Percentiles rank a stretch among this genome's conserved stretches.
phyloP scores from a whole-genome alignment of 2,329 filamentous ascomycete species.

The Phyllosticta capitalensis region DNA sequence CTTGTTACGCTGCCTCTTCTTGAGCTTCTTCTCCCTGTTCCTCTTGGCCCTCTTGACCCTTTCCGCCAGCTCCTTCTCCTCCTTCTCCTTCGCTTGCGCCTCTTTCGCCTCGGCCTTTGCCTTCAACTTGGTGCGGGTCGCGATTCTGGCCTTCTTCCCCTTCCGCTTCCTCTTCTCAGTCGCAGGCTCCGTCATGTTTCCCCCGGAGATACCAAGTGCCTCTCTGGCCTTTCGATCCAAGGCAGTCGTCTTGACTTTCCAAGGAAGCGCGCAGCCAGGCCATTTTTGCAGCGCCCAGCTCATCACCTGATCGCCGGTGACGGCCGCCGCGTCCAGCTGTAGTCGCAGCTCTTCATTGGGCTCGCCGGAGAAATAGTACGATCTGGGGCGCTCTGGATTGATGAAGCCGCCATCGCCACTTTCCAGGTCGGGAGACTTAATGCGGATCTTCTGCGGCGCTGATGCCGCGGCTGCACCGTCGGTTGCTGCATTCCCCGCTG shows the following conservation, averaged over 20 bases:
- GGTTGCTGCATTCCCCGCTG: constrained; percentile 4
- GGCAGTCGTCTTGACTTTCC: constrained; percentile 25
- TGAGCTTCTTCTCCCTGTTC: neutral
- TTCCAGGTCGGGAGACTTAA: constrained; percentile 23
- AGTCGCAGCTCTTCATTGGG: neutral
- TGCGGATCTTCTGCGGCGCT: constrained; percentile 22
- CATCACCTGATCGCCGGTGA: constrained; percentile 21
- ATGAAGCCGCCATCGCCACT: constrained; percentile 14
- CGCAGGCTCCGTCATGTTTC: constrained; percentile 4
- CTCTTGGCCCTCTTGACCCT: neutral
- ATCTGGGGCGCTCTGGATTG: constrained; percentile 12
- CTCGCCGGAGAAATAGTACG: neutral
- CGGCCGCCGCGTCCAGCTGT: constrained; percentile 13
- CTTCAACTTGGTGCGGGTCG: constrained; percentile 24
- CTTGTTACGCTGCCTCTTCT: constrained; percentile 22
- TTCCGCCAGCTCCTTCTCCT: neutral
- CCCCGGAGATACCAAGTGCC: neutral
- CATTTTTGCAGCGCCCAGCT: constrained; percentile 23
- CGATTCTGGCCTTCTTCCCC: constrained; percentile 27
- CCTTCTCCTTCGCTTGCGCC: neutral
- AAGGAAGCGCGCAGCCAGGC: constrained; percentile 26
- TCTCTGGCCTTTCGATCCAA: constrained; percentile 13
- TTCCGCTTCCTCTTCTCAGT: constrained; percentile 22
- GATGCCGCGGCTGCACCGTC: constrained; percentile 17
- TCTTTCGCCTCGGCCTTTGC: constrained; percentile 8